Base-by-base conservation (phyloP, 306 rosid genomes). In the Castanopsis chinensis region DNA sequence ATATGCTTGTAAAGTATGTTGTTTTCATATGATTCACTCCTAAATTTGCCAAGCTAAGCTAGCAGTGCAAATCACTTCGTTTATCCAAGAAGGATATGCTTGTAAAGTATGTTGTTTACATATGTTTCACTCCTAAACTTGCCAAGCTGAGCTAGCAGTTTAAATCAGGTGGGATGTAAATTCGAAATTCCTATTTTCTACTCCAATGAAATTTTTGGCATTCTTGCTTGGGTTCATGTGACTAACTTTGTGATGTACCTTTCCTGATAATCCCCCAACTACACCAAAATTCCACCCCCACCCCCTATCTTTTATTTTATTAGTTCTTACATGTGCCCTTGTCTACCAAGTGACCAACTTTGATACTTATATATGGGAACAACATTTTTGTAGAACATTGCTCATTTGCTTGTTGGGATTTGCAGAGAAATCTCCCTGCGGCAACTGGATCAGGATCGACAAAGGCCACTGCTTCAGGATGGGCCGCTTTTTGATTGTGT, bases 401-500 rank as follows among this genome's bases (percentile, higher is more conserved):
- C 53, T 49, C 45, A 37, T 37, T 37, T 59, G 35, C n/a, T 43
- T 68, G 51, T 58, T 49, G 53, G 13, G 72, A 37, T 55, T 81
- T 86, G 70, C 97, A 94, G 99, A 92, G 80, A 84, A 92, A 79
- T 80, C 97, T 92, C 76, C 98, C 98, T 9, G 76, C 92, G 2
- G 69, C 91, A 8, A 81, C 88, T 25, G 88, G 83, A 52, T 85
- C 97, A 4, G 95, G 93, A 27, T 87, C 97, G 10, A 11, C 88
- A 5, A 85, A 83, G 77, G 82, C 93, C 55, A 79, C 89, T 7
- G 97, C 95, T 51, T 90, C 91, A 55, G 99, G 99, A 86, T 94
- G 99, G 99, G 99, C 99, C 19, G 99, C 99, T 64, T 94, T 94
- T 88, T 92, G 93, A 94, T 80, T 85, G 80, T 84, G 77, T 75